Evolutionary conservation across 2,329 filamentous ascomycete genomes (phyloP), one percentile per base, ranked within the genome.

Genomic region (Phialocephala sp.): DNA sequence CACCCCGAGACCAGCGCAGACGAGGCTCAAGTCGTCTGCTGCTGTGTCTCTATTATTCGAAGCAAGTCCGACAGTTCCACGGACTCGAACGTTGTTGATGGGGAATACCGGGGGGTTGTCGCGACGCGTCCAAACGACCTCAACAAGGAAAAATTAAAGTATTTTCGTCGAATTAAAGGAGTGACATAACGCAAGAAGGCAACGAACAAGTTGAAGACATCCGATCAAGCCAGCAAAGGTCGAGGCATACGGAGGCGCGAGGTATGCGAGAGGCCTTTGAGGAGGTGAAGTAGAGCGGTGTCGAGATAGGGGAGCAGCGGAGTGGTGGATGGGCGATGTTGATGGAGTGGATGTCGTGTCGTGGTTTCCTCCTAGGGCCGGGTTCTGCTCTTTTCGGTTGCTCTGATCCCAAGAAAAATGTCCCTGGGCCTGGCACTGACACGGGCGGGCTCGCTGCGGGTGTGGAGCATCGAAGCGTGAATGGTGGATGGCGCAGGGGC

Each of bases 1-100:
- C 72, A 67, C 69, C 66, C 70, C 64, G 82, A 80, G 85, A 87
- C 83, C 85, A 87, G 85, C 79, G 83, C 85, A 88, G 85, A 88
- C 86, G 84, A 86, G 76, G 73, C 71, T 76, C 68, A 73, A 76
- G 78, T 86, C 85, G 85, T 82, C 86, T 85, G 84, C 84, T 80
- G 80, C 85, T 84, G 83, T 83, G 78, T 76, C 74, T 75, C 71
- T 71, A 66, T 45, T 55, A 64, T 59, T 61, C 43, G 41, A 35
- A 60, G 63, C 55, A 62, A 66, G 60, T 62, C 61, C 63, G 68
- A 67, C 45, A 22, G 58, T 59, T 36, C 36, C 59, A 43, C 57
- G 57, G 64, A 56, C 65, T 47, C 65, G 66, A 57, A 47, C 24
- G 27, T 61, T 24, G 61, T 32, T 39, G 57, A 64, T 60, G 20